Conservation (phyloP, 306 rosid genomes). For the Chamaecrista fasciculata region DNA sequence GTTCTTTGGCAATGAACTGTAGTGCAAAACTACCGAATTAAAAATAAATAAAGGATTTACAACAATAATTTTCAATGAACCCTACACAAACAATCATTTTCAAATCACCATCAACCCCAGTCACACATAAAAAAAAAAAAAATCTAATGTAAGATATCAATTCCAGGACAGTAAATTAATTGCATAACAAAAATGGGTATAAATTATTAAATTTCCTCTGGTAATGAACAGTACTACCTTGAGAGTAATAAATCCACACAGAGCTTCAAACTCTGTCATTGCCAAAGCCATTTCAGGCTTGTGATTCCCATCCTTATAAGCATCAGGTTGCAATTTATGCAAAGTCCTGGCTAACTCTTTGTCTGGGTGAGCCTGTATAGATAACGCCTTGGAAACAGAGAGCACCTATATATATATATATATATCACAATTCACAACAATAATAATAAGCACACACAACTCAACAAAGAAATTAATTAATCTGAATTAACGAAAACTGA, state of each 20-base stretch:
- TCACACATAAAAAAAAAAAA: not conserved
- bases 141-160: not conserved
- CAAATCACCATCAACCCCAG: not conserved
- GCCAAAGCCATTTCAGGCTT: slow-evolving; percentile 90
- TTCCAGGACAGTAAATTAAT: not conserved
- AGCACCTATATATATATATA: slow-evolving; percentile 69
- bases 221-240: slow-evolving; percentile 47
- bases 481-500: not conserved
- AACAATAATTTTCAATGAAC: not conserved
- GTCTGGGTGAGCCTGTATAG: slow-evolving; percentile 83
- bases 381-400: slow-evolving; percentile 67
- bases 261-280: slow-evolving; percentile 62
- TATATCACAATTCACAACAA: no score
- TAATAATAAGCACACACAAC: no score
- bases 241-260: slow-evolving; percentile 63
- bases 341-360: slow-evolving; percentile 58
- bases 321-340: slow-evolving; percentile 55
- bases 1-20: slow-evolving; percentile 18
- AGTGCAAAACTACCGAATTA: slow-evolving; percentile 3
- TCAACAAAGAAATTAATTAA: no score
- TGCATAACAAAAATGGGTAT: no score
- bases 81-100: not conserved
- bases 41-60: slow-evolving; percentile 7
- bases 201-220: not conserved
- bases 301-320: slow-evolving; percentile 75